Evolutionary conservation across 2,329 filamentous ascomycete species (phyloP).

Genomic region (Coniosporium tulheliwenetii): DNA sequence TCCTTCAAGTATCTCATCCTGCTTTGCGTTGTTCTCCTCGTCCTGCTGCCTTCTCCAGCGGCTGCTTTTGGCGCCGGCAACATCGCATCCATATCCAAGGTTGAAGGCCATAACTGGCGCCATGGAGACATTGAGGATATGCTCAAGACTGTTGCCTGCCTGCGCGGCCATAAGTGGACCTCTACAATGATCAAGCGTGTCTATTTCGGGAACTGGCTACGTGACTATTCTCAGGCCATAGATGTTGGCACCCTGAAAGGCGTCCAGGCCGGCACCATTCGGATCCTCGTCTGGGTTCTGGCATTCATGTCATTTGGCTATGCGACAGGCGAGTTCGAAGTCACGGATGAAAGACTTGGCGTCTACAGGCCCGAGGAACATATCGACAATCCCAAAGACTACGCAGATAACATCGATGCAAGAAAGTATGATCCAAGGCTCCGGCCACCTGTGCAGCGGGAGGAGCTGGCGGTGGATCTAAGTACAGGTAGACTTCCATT

Average conservation of each 20-base stretch:
- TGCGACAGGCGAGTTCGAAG: conserved; percentile 40
- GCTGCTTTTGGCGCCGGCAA: conserved; percentile 33
- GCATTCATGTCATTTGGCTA: conserved; percentile 42
- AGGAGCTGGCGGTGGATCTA: conserved; percentile 28
- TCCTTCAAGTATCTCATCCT: background rate
- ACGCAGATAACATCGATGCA: conserved; percentile 76
- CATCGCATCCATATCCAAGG: conserved; percentile 23
- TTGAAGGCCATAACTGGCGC: conserved; percentile 34
- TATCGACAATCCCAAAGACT: conserved; percentile 38
- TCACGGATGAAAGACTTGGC: conserved; percentile 36
- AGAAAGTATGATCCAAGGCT: conserved; percentile 67
- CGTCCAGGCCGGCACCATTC: conserved; percentile 37
- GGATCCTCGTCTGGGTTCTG: conserved; percentile 38
- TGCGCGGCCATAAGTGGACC: conserved; percentile 25
- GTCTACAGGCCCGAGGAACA: conserved; percentile 37
- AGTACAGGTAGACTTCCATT: conserved; percentile 26
- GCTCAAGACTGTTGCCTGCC: conserved; percentile 30
- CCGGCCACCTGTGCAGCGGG: conserved; percentile 52
- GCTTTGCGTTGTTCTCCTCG: conserved; percentile 1
- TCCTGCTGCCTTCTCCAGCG: conserved; percentile 10
- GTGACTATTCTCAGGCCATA: conserved; percentile 39
- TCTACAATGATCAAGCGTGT: conserved; percentile 25
- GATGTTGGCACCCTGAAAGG: conserved; percentile 38
- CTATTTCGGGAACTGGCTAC: conserved; percentile 26
- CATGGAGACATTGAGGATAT: conserved; percentile 38